Base-by-base conservation (phyloP, 2,329 filamentous ascomycete species). In the Dichotomopilus funicola region DNA sequence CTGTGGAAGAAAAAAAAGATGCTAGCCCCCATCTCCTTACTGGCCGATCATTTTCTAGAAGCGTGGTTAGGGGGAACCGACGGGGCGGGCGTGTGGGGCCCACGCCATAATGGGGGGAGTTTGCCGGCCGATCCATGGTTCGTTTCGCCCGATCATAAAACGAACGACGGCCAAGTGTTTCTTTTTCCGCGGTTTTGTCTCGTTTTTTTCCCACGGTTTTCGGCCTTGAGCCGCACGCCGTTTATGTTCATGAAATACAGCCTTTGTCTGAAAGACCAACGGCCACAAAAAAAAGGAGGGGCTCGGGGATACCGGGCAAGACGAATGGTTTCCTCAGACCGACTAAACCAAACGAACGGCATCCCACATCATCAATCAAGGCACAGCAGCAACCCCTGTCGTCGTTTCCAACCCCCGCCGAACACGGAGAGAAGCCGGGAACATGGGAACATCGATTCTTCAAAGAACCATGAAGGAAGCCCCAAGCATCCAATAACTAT, bases 21-120 rank as follows among this genome's bases (percentile, higher is more conserved):
- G 51, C 38, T 35, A 54, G 12, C 11, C 46, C 13, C 6, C 31
- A 34, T 11, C 27, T 31, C 27, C 44, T 45, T 11, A 47, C 34
- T 51, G 48, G 53, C 8, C 27, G 42, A 51, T 51, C 48, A 52
- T 46, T 35, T 50, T 55, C 53, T 47, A 46, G 37, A 46, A 41
- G 42, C 37, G 38, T 34, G 34, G 19, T 19, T 42, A 13, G 6
- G 6, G 12, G 11, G 19, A 52, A 45, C 49, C 54, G 37, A 37
- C 40, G 9, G 36, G 13, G 37, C 53, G 42, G 48, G n/a, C 13
- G 42, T 36, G 43, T 53, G 45, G 45, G 38, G 34, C 33, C 37
- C 5, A 27, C 19, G 19, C 19, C 19, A 27, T 27, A 3, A 27
- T 27, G 19, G 19, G 19, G 19, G 19, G 19, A 27, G 40, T 42